Evolutionary conservation across 163 green algal genomes (phyloP), one percentile per base, ranked within the genome.

Genomic region (Chloromonas sp.): DNA sequence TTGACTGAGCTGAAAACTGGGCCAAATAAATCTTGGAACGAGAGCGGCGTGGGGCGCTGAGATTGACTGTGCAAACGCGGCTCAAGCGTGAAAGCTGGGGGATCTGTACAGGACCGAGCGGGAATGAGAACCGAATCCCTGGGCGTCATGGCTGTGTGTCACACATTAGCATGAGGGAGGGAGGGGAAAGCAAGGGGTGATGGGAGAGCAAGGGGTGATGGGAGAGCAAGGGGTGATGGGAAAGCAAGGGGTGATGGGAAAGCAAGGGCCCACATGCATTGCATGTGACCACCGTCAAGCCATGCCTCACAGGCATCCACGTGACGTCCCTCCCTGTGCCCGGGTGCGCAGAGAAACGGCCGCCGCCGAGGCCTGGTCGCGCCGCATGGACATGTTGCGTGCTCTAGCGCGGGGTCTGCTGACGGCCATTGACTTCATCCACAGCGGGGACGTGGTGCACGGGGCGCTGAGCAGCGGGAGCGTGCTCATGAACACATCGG

Each of bases 401-500:
- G 60, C 84, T n/a, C 89, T 95, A 14, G 83, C 86, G 0, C n/a
- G 57, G 5, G 87, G 87, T 0, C 82, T 92, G 58, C 71, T 96
- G 62, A 1, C 71, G 0, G 93, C 94, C 0, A 81, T 97, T 79
- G 87, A 89, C 14, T 93, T 87, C 83, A 91, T 90, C 81, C 95
- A 98, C 86, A 83, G 74, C 1, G 82, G 85, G 1, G 93, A 91
- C 60, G 92, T 97, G 3, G 91, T 93, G 70, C 95, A 98, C 87
- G 95, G 94, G 57, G 92, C 92, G 0, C 85, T 98, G 14, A 92
- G 92, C 36, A 88, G 84, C 14, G 94, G 94, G 58, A 93, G 89
- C 5, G 86, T 97, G 60, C 86, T 96, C 66, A 78, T 96, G 14
- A 92, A 82, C 81, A 91, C 91, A 11, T 92, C 91, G 14, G 71